Conservation (phyloP, 768 basidiomycete genomes). For the Tulasnella calospora region DNA sequence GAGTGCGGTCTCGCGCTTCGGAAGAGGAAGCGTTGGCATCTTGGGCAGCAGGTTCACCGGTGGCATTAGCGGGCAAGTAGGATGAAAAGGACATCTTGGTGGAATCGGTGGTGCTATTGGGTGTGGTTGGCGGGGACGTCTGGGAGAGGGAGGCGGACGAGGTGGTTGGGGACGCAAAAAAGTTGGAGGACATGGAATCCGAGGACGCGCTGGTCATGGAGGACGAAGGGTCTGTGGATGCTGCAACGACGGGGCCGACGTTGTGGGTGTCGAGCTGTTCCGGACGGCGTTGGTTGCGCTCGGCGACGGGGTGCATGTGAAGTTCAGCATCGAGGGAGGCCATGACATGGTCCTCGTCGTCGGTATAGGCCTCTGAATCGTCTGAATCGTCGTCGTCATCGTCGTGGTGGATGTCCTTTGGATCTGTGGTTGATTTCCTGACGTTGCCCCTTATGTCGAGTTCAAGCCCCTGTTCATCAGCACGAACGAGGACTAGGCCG, state of each 20-base stretch:
- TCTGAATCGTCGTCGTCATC: slow-evolving; percentile 37
- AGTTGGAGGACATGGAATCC: slow-evolving; percentile 32
- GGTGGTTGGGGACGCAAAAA: slow-evolving; percentile 35
- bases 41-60: background rate
- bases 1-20: slow-evolving; percentile 21
- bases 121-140: slow-evolving; percentile 31
- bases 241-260: background rate
- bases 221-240: background rate
- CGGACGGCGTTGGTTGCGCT: slow-evolving; percentile 24
- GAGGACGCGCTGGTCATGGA: slow-evolving; percentile 28
- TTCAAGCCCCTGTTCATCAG: slow-evolving; percentile 42
- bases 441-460: slow-evolving; percentile 31
- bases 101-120: slow-evolving; percentile 27
- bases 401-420: slow-evolving; percentile 11
- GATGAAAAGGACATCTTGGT: slow-evolving; percentile 31
- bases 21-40: background rate
- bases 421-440: slow-evolving; percentile 1
- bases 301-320: slow-evolving; percentile 21
- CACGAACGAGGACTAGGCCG: slow-evolving; percentile 82
- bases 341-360: slow-evolving; percentile 34
- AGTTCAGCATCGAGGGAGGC: slow-evolving; percentile 27
- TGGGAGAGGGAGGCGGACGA: slow-evolving; percentile 31
- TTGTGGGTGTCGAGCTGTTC: slow-evolving; percentile 19
- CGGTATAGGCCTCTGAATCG: slow-evolving; percentile 31
- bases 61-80: slow-evolving; percentile 19